Percentiles rank a stretch among this genome's conserved stretches.
Evolutionary conservation across 2,329 filamentous ascomycete genomes (phyloP).

Genomic region (Colletotrichum destructivum): DNA sequence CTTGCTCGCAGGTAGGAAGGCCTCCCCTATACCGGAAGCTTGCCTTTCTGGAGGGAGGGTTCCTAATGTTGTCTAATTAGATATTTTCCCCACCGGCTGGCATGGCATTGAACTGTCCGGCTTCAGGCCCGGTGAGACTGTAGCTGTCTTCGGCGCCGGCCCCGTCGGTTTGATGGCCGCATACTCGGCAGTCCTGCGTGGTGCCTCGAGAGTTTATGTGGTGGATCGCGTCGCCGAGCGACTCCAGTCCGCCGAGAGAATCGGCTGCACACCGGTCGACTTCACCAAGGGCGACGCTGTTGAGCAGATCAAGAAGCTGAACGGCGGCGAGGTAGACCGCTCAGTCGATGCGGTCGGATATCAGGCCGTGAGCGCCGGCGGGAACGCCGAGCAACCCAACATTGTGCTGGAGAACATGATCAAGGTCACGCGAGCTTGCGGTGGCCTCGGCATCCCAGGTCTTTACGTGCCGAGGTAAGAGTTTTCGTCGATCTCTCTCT

Average conservation of each 20-base stretch:
- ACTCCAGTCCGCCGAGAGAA: constrained; percentile 71
- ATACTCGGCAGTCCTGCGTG: constrained; percentile 73
- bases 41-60: too few species aligned
- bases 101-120: constrained; percentile 71
- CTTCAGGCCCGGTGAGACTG: constrained; percentile 72
- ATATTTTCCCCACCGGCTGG: constrained; percentile 63
- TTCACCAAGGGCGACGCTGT: constrained; percentile 73
- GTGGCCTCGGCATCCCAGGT: constrained; percentile 73
- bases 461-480: constrained; percentile 59
- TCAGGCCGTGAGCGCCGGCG: constrained; percentile 70
- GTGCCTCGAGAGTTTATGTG: constrained; percentile 73
- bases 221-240: constrained; percentile 75
- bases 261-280: constrained; percentile 73
- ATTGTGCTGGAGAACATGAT: constrained; percentile 77
- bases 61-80: constrained; percentile 26
- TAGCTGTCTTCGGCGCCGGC: constrained; percentile 76
- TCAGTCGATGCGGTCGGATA: constrained; percentile 78
- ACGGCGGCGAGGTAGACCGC: constrained; percentile 70
- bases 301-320: constrained; percentile 71
- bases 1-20: constrained; percentile 61
- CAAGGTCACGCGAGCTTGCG: constrained; percentile 72
- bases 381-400: constrained; percentile 73
- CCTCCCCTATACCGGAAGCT: constrained; percentile 18
- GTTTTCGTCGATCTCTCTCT: neutral
- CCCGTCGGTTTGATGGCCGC: constrained; percentile 78